A percentile compares a stretch with the other conserved stretches of the same genome.
Evolutionary conservation across 345 rosid genomes (phyloP).

Genomic region (Rhizophora mangle): DNA sequence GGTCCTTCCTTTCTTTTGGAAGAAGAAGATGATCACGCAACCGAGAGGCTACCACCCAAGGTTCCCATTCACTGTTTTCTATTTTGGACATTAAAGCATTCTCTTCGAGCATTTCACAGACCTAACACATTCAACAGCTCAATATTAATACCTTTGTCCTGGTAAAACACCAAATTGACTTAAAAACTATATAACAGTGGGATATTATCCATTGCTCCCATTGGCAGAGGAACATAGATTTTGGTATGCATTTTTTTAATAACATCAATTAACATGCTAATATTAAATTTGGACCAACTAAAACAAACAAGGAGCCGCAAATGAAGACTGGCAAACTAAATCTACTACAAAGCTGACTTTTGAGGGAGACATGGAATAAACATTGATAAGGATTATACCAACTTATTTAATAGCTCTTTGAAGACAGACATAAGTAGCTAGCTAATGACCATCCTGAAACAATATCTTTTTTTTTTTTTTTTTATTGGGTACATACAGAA

Average conservation of each 20-base stretch:
- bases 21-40: slow-evolving; percentile 82
- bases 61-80: slow-evolving; percentile 46
- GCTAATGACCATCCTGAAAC: no score
- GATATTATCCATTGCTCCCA: not conserved
- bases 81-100: slow-evolving; percentile 60
- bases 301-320: not conserved
- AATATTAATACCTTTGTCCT: not conserved
- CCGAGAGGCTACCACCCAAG: slow-evolving; percentile 84
- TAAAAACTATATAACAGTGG: not conserved
- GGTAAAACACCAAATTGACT: no score
- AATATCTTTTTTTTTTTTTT: no score
- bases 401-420: no score
- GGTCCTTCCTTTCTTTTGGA: slow-evolving; percentile 84
- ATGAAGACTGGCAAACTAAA: not conserved
- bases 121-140: slow-evolving; percentile 36
- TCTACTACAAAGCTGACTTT: not conserved
- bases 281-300: not conserved
- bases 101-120: slow-evolving; percentile 86
- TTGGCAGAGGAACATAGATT: not conserved
- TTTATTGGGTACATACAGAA: no score
- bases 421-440: no score
- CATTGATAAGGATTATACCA: not conserved
- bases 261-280: not conserved
- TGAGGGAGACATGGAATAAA: not conserved
- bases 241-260: not conserved